phyloP scores from a whole-genome alignment of 2,329 filamentous ascomycete genomes.

The Fusarium dimerum region DNA sequence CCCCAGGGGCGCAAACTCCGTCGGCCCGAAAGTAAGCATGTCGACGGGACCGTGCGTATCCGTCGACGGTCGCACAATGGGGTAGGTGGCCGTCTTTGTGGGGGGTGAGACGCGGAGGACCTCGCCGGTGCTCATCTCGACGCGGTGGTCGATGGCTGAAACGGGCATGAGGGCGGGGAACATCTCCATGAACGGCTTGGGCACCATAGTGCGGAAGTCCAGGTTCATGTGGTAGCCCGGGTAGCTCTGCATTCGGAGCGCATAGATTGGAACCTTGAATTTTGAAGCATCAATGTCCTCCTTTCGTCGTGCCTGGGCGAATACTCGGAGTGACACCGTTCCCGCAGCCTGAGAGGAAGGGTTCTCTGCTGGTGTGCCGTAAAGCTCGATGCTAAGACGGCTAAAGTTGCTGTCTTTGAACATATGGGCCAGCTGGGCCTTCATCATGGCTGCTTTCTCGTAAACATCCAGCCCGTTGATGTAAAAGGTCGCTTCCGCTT shows the following conservation, averaged over 20 bases:
- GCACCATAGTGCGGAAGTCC: conserved; percentile 45
- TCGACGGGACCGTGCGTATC: conserved; percentile 30
- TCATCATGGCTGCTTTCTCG: conserved; percentile 46
- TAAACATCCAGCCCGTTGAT: conserved; percentile 44
- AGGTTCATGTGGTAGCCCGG: conserved; percentile 46
- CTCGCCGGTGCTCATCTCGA: conserved; percentile 26
- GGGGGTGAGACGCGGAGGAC: conserved; percentile 22
- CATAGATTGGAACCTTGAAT: conserved; percentile 41
- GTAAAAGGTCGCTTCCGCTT: conserved; percentile 47
- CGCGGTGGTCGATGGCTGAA: conserved; percentile 29
- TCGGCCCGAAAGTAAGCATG: conserved; percentile 29
- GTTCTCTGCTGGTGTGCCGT: conserved; percentile 42
- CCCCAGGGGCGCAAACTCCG: conserved; percentile 30
- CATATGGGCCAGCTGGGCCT: conserved; percentile 38
- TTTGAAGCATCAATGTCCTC: conserved; percentile 36
- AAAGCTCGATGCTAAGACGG: conserved; percentile 35
- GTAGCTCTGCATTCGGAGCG: conserved; percentile 43
- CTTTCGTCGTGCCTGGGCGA: conserved; percentile 45
- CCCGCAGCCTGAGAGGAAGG: conserved; percentile 47
- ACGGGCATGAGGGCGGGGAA: conserved; percentile 39
- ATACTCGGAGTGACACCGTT: conserved; percentile 49
- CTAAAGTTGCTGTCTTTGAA: conserved; percentile 38
- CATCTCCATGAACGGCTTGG: conserved; percentile 45
- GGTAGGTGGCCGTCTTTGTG: conserved; percentile 21
- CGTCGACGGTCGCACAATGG: conserved; percentile 24